Evolutionary conservation across 345 rosid species (phyloP).

Genomic region (Bretschneidera sinensis): DNA sequence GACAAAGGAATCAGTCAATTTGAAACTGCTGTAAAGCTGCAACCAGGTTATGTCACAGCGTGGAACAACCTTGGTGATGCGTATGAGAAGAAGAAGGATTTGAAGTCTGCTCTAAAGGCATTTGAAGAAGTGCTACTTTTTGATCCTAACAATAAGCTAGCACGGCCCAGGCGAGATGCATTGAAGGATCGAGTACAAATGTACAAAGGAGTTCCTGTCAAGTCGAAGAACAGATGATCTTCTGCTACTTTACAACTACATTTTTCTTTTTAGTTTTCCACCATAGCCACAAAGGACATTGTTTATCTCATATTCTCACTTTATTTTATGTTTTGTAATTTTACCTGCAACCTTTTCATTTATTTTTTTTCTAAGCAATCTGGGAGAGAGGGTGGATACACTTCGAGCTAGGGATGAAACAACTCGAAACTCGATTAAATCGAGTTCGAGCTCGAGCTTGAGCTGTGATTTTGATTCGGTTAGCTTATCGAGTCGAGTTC

Average conservation of each 20-base stretch:
- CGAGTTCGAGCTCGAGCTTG: too few species aligned
- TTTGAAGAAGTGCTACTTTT: constrained; percentile 88
- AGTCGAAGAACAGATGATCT: constrained; percentile 64
- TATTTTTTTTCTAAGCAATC: too few species aligned
- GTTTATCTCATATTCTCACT: not conserved
- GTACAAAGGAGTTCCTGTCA: constrained; percentile 76
- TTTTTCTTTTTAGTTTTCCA: not conserved
- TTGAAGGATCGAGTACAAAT: constrained; percentile 66
- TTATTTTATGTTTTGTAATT: too few species aligned
- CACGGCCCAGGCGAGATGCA: constrained; percentile 70
- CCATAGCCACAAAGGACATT: not conserved
- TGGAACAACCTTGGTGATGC: constrained; percentile 99
- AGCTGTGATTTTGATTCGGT: too few species aligned
- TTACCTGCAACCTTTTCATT: too few species aligned
- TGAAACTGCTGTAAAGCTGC: constrained; percentile 81
- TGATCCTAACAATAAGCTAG: constrained; percentile 87
- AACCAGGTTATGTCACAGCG: constrained; percentile 93
- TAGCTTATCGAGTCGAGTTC: too few species aligned
- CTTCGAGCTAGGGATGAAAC: too few species aligned
- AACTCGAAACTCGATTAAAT: too few species aligned
- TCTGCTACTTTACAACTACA: not conserved
- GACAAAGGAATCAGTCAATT: constrained; percentile 85
- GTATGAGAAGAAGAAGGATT: constrained; percentile 79
- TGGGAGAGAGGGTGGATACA: too few species aligned
- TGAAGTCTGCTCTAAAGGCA: constrained; percentile 73